These are phyloP conservation scores for Thraustotheca clavata DNA, from an alignment of 352 stramenopile genomes.

Conservation along the genomic window DNA sequence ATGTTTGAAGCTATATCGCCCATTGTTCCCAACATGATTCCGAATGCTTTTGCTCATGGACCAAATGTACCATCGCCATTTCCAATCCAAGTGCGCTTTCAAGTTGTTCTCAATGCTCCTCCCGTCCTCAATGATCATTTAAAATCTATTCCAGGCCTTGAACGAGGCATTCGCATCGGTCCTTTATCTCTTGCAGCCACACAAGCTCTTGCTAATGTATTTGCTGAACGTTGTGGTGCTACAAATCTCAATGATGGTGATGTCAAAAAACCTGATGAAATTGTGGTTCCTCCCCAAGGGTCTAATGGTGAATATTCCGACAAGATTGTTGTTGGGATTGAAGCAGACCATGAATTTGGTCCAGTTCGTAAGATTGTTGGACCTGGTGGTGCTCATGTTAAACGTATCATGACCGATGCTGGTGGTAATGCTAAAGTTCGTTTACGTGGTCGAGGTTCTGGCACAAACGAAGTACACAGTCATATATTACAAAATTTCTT, in stretches of 20 bases:
- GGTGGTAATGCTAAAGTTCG: conserved; percentile 76
- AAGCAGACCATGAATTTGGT: conserved; percentile 78
- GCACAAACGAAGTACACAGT: conserved; percentile 54
- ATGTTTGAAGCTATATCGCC: conserved; percentile 79
- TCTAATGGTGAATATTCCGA: conserved; percentile 35
- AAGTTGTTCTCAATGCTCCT: conserved; percentile 57
- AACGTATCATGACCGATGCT: conserved; percentile 77
- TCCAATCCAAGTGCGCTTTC: conserved; percentile 68
- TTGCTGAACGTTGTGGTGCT: conserved; percentile 49
- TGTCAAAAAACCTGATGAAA: neutral
- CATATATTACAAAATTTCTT: neutral
- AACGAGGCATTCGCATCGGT: conserved; percentile 46
- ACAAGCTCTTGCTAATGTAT: conserved; percentile 62
- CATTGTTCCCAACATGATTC: conserved; percentile 65
- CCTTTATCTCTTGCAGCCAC: conserved; percentile 54
- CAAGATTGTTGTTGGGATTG: conserved; percentile 77
- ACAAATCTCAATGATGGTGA: conserved; percentile 12
- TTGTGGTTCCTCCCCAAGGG: neutral
- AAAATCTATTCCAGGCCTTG: conserved; percentile 47
- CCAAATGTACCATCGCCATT: conserved; percentile 51
- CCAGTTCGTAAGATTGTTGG: conserved; percentile 80
- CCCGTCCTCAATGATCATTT: conserved; percentile 68
- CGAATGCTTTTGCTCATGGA: conserved; percentile 55
- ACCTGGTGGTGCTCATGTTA: conserved; percentile 70
- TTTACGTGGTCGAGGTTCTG: conserved; percentile 71